These are phyloP conservation scores for Thraustotheca clavata DNA, from an alignment of 352 stramenopile species.

Conservation along the genomic window DNA sequence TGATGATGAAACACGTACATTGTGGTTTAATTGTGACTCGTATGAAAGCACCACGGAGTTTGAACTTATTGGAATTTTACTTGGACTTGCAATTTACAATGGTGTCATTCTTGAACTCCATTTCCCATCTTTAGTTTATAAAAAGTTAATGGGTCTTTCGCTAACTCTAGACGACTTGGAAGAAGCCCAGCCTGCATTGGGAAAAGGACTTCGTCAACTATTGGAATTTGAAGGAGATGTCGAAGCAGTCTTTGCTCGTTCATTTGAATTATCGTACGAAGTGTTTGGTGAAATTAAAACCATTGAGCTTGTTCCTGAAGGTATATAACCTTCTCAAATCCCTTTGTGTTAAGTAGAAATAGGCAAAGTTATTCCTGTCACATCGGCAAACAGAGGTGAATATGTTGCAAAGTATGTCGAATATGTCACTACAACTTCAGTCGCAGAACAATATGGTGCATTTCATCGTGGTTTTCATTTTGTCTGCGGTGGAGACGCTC, in stretches of 20 bases:
- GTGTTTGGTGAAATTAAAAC: conserved; percentile 73
- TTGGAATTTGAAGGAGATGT: conserved; percentile 62
- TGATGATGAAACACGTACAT: conserved; percentile 51
- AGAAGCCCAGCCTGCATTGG: conserved; percentile 41
- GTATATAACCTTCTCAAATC: conserved; percentile 17
- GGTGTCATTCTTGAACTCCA: conserved; percentile 73
- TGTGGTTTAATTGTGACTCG: conserved; percentile 80
- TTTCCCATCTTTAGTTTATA: conserved; percentile 77
- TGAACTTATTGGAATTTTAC: conserved; percentile 73
- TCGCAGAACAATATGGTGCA: conserved; percentile 51
- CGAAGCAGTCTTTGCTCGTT: conserved; percentile 56
- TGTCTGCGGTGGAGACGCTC: conserved; percentile 58
- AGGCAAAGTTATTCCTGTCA: conserved; percentile 41
- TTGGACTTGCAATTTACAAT: conserved; percentile 81
- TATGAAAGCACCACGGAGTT: conserved; percentile 78
- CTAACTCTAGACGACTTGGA: conserved; percentile 55
- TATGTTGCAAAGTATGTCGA: conserved; percentile 69
- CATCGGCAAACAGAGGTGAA: conserved; percentile 52
- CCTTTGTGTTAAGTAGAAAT: not conserved
- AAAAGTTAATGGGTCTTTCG: conserved; percentile 56
- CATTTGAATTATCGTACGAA: conserved; percentile 77
- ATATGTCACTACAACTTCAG: conserved; percentile 52
- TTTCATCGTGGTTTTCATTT: conserved; percentile 71
- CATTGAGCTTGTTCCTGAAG: conserved; percentile 57
- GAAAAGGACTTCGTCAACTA: conserved; percentile 52